phyloP scores from a whole-genome alignment of 2,329 filamentous ascomycete species.

The Lithohypha guttulata region DNA sequence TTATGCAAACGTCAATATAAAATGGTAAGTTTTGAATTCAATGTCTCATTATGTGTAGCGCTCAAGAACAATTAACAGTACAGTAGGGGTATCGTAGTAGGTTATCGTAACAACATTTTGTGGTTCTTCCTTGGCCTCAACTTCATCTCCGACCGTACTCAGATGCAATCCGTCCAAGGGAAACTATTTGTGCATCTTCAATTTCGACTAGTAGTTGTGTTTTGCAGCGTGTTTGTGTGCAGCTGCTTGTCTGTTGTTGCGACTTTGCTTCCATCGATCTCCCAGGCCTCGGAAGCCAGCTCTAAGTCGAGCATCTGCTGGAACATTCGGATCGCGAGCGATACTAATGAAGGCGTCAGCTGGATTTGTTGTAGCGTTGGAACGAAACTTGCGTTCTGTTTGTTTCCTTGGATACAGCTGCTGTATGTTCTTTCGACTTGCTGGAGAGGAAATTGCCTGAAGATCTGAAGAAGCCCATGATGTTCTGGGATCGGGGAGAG shows the following conservation, averaged over 20 bases:
- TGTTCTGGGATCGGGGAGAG: neutral
- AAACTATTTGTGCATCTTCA: too few relatives aligned
- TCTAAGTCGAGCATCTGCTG: conserved; percentile 6
- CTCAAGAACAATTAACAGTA: too few relatives aligned
- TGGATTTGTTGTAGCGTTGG: neutral
- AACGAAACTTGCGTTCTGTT: conserved; percentile 2
- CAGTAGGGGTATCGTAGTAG: too few relatives aligned
- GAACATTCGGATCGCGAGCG: conserved; percentile 5
- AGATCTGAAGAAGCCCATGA: conserved; percentile 5
- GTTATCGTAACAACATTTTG: too few relatives aligned
- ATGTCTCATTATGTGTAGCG: too few relatives aligned
- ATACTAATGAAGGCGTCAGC: neutral
- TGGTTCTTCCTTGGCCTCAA: too few relatives aligned
- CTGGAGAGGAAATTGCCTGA: neutral
- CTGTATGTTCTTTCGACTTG: conserved; percentile 4
- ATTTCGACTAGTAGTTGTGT: conserved; percentile 9
- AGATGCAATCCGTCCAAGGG: too few relatives aligned
- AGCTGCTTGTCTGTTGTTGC: conserved; percentile 7
- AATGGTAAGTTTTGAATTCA: too few relatives aligned
- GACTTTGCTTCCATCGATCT: conserved; percentile 2
- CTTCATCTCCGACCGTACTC: too few relatives aligned
- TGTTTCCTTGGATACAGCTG: conserved; percentile 5
- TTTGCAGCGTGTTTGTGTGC: conserved; percentile 8
- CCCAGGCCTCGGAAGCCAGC: conserved; percentile 7
- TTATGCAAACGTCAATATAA: too few relatives aligned